phyloP scores from a whole-genome alignment of 2,329 filamentous ascomycete genomes.

The Paecilomyces variotii region DNA sequence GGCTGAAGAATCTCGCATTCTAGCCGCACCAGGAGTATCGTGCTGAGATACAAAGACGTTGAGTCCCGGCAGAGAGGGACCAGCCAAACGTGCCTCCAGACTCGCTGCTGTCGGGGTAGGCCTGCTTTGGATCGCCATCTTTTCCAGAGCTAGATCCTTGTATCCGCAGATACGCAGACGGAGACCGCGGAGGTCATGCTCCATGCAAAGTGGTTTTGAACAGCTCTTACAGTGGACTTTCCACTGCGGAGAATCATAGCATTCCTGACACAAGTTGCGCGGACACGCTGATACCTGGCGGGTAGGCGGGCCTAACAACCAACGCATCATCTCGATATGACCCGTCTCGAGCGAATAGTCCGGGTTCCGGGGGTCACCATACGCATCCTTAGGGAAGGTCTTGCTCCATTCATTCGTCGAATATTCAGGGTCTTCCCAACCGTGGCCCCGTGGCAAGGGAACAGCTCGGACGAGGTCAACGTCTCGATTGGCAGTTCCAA shows the following conservation, averaged over 20 bases:
- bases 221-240: slow-evolving; percentile 52
- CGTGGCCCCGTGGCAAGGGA: slow-evolving; percentile 46
- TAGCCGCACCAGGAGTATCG: slow-evolving; percentile 14
- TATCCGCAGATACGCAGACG: slow-evolving; percentile 52
- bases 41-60: slow-evolving; percentile 3
- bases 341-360: slow-evolving; percentile 33
- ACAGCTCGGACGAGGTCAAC: slow-evolving; percentile 50
- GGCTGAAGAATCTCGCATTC: slow-evolving; percentile 20
- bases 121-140: slow-evolving; percentile 29
- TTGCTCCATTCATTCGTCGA: slow-evolving; percentile 34
- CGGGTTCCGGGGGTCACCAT: slow-evolving; percentile 30
- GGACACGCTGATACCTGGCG: slow-evolving; percentile 43
- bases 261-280: slow-evolving; percentile 50
- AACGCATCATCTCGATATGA: slow-evolving; percentile 37
- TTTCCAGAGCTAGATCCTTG: slow-evolving; percentile 46
- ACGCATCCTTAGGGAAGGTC: slow-evolving; percentile 31
- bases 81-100: not conserved
- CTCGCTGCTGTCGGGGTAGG: slow-evolving; percentile 1
- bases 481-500: slow-evolving; percentile 46
- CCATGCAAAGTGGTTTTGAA: slow-evolving; percentile 50
- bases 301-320: slow-evolving; percentile 42
- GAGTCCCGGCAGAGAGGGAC: not conserved
- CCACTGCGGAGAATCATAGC: slow-evolving; percentile 51
- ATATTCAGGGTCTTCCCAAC: slow-evolving; percentile 50
- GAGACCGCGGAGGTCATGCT: slow-evolving; percentile 51